Evolutionary conservation across 495 filamentous ascomycete species (phyloP), one percentile per base, ranked within the genome.

Genomic region (Penicillium waksmanii): DNA sequence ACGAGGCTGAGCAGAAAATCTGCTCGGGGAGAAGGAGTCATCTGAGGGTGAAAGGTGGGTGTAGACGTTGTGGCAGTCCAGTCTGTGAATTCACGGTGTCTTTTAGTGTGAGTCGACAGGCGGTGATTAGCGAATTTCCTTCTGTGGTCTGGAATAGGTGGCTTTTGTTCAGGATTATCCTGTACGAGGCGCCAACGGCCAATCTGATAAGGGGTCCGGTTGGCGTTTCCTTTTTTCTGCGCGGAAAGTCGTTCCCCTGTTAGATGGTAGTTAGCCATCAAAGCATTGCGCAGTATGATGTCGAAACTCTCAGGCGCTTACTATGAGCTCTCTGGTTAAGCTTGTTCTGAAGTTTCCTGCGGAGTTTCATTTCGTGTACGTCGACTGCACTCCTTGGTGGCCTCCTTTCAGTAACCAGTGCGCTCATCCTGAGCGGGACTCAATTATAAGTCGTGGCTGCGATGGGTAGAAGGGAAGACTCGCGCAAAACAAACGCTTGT

Each of bases 301-400:
- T 2, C n/a, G 10, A 1, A 17, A n/a, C 19, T 17, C 15, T 8
- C 13, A 17, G 4, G 8, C 9, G 17, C 42, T 17, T 44, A 44
- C 42, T 44, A 10, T n/a, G 42, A n/a, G 42, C 42, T 18, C 42
- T 44, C 17, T 44, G 42, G 17, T 44, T 44, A n/a, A 44, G 42
- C 17, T 19, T 44, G 42, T 44, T 44, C 17, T 44, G 42, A n/a
- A 44, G n/a, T 44, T 44, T 44, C 17, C 42, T 44, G 42, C 42
- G 42, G 42, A 44, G 42, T 19, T 44, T 44, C 9, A 18, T 18
- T 17, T 44, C 42, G 3, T 44, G 17, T 9, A 21, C 17, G 5
- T 44, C 17, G 15, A 44, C 42, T 44, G n/a, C 42, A 44, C 17
- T 44, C 42, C n/a, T 44, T 19, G 42, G 7, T 19, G 42, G 8